Evolutionary conservation across 2,329 filamentous ascomycete species (phyloP).

Genomic region (Trichoderma sp.): DNA sequence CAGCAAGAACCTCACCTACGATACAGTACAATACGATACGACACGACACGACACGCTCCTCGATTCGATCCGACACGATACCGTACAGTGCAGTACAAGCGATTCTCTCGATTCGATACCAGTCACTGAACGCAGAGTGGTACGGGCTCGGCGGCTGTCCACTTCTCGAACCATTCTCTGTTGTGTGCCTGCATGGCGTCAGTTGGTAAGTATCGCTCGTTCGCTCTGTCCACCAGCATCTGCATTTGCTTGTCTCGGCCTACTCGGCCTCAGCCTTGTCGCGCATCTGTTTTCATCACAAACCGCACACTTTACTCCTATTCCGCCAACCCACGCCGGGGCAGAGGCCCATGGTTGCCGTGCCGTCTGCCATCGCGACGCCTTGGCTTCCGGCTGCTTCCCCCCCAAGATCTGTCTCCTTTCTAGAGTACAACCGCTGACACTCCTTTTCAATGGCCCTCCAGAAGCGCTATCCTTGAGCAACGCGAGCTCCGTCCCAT

Average conservation of each 20-base stretch:
- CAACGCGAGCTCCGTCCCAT: slow-evolving; percentile 20
- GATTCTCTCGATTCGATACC: neutral
- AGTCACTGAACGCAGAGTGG: slow-evolving; percentile 3
- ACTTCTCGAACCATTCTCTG: neutral
- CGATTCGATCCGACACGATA: neutral
- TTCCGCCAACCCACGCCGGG: neutral
- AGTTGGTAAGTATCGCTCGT: slow-evolving; percentile 17
- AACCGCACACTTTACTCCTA: neutral
- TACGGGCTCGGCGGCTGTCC: neutral
- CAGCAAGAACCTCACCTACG: neutral
- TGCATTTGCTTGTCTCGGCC: neutral
- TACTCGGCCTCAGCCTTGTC: neutral
- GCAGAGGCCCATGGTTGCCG: neutral
- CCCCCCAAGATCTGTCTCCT: neutral
- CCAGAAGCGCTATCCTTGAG: slow-evolving; percentile 18
- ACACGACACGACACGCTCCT: neutral
- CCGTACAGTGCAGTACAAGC: neutral
- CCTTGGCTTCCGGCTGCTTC: neutral
- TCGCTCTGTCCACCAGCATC: slow-evolving; percentile 10
- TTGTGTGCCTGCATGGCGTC: slow-evolving; percentile 18
- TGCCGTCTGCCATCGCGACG: neutral
- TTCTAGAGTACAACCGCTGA: neutral
- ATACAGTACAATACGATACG: neutral
- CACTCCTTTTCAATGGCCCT: neutral
- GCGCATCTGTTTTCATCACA: neutral